A percentile compares a stretch with the other conserved stretches of the same genome.
These are phyloP conservation scores for Blastobotrys americana DNA, from an alignment of 805 yeast species.

Conservation along the genomic window DNA sequence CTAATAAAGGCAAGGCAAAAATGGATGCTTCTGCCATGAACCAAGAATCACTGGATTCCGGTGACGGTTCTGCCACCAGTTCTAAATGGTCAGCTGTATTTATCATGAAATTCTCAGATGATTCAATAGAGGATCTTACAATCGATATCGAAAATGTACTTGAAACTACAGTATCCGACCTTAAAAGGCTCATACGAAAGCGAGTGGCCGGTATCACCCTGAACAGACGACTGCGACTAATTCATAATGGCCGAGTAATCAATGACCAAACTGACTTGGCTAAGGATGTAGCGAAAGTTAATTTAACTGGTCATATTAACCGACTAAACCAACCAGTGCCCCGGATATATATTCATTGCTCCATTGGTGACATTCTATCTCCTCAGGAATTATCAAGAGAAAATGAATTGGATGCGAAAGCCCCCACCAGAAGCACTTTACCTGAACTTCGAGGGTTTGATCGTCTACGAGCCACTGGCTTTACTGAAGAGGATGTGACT, in stretches of 20 bases:
- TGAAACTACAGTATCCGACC: constrained; percentile 33
- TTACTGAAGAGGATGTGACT: constrained; percentile 66
- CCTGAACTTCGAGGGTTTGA: constrained; percentile 83
- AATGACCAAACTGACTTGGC: constrained; percentile 49
- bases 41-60: no score
- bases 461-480: constrained; percentile 73
- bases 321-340: constrained; percentile 9
- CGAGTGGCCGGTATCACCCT: constrained; percentile 29
- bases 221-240: constrained; percentile 52
- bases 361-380: constrained; percentile 60
- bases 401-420: constrained; percentile 44
- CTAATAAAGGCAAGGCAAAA: no score
- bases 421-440: constrained; percentile 44
- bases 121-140: constrained; percentile 35
- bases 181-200: constrained; percentile 40
- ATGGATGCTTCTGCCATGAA: no score
- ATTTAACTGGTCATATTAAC: constrained; percentile 3
- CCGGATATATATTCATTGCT: constrained; percentile 64
- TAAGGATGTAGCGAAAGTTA: constrained; percentile 38
- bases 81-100: constrained; percentile 15
- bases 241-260: constrained; percentile 62
- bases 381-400: constrained; percentile 53
- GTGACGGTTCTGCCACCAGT: no score
- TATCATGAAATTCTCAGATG: constrained; percentile 42
- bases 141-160: constrained; percentile 32